Evolutionary conservation across 2,329 filamentous ascomycete genomes (phyloP), one percentile per base, ranked within the genome.

Genomic region (Sclerotinia borealis): DNA sequence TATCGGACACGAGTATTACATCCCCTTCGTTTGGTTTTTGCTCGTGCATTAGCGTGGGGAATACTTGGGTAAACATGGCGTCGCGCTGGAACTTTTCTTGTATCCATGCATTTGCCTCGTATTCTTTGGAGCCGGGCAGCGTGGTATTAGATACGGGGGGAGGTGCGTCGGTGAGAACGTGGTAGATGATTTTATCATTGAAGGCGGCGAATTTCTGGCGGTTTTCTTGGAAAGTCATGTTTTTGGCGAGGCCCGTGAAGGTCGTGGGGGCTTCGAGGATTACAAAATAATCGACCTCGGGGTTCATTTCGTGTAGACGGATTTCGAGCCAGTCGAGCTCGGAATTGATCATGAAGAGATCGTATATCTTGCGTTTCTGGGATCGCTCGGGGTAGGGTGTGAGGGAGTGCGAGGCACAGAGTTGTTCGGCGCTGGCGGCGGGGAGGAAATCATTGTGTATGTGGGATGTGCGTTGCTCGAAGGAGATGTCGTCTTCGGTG

Each of bases 281-380:
- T 68, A 88, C 77, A 68, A 87, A 89, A 74, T 86, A 87, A 75
- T 88, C 85, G 64, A 88, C 84, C 47, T 82, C 75, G 43, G 81
- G 73, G 63, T 82, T 81, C n/a, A 86, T 79, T 6, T 82, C 82
- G 69, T 84, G 79, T 4, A 89, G 77, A 13, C 85, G 82, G 55
- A 89, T 82, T 72, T 89, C 85, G 36, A 89, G 78, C 79, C 84
- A 86, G 75, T 88, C 85, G 17, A 88, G 77, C 74, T 88, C 86
- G 3, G 79, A 82, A 68, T 85, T 86, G 68, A 88, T 75, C 77
- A 87, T 81, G 69, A 86, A 78, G 2, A 89, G 77, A 71, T 89
- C 86, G 72, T 85, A 86, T 34, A 86, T 76, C 70, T 83, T 84
- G 58, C 83, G 79, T n/a, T 47, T 25, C 15, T 37, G 48, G 5